Conservation (phyloP, 2,329 filamentous ascomycete genomes). For the Trichoderma atrobrunneum region DNA sequence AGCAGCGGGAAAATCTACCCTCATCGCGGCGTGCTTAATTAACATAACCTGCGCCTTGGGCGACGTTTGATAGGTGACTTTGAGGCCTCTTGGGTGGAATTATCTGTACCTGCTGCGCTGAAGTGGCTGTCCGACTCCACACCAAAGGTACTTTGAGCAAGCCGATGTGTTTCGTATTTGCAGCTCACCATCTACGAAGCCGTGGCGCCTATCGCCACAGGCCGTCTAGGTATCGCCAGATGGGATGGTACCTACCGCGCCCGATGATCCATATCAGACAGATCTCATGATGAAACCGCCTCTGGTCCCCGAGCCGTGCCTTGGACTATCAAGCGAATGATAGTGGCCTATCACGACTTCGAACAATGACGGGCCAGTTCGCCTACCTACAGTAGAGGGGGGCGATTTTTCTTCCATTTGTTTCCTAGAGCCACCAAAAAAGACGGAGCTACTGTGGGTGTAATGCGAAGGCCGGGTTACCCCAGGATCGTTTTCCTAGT, state of each 20-base stretch:
- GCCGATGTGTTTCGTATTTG: background rate
- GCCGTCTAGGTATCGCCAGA: background rate
- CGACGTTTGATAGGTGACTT: background rate
- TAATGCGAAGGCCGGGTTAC: background rate
- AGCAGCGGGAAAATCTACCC: background rate
- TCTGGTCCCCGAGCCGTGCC: constrained; percentile 10
- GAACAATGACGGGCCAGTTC: constrained; percentile 5
- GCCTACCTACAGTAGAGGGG: background rate
- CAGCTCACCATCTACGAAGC: background rate
- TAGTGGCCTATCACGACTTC: constrained; percentile 1
- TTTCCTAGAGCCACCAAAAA: background rate
- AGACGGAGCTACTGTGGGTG: background rate
- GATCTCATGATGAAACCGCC: constrained; percentile 19
- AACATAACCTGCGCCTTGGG: background rate
- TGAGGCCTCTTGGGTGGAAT: constrained; percentile 13
- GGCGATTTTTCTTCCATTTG: background rate
- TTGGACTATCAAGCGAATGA: background rate
- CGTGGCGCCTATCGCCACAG: background rate
- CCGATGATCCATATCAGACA: constrained; percentile 20
- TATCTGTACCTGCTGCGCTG: background rate
- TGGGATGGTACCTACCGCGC: background rate
- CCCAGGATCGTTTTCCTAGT: background rate
- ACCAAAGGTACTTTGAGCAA: background rate
- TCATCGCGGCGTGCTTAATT: background rate
- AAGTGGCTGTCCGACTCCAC: constrained; percentile 6